Conservation (phyloP, 2,329 filamentous ascomycete genomes). For the Fusarium vanettenii region DNA sequence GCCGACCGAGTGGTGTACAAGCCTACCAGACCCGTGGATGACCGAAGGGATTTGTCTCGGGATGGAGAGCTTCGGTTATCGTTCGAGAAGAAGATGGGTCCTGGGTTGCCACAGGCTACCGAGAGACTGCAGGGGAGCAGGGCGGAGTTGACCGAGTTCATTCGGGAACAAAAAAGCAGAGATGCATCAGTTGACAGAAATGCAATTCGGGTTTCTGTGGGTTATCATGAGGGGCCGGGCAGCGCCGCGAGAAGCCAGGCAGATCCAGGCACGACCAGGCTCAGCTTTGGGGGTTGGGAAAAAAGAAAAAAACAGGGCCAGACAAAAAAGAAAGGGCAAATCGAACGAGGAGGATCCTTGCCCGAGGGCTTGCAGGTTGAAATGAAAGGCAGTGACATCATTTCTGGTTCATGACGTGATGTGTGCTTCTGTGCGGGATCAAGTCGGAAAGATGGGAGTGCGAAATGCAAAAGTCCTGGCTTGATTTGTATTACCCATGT, state of each 20-base stretch:
- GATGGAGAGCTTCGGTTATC: constrained; percentile 1
- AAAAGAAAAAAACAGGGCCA: constrained; percentile 3
- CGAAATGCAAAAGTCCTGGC: background rate
- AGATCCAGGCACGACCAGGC: background rate
- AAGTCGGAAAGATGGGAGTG: constrained; percentile 15
- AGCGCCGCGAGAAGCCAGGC: background rate
- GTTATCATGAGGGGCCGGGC: background rate
- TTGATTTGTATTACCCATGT: background rate
- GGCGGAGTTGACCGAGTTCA: background rate
- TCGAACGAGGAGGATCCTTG: constrained; percentile 11
- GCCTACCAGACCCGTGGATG: background rate
- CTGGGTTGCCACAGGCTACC: constrained; percentile 16
- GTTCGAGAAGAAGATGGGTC: constrained; percentile 19
- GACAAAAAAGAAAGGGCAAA: constrained; percentile 1
- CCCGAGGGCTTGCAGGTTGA: background rate
- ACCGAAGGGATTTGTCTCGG: constrained; percentile 6
- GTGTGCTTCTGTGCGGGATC: background rate
- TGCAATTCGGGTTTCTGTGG: constrained; percentile 9
- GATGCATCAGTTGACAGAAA: constrained; percentile 1
- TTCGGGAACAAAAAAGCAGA: background rate
- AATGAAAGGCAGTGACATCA: constrained; percentile 32
- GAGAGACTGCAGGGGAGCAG: background rate
- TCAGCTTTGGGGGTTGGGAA: background rate
- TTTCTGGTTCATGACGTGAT: constrained; percentile 25
- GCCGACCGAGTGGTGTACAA: background rate